Percentiles rank a stretch among this genome's conserved stretches.
These are phyloP conservation scores for Paracorniculantispora psalliotae DNA, from an alignment of 2,329 filamentous ascomycete genomes.

Conservation along the genomic window DNA sequence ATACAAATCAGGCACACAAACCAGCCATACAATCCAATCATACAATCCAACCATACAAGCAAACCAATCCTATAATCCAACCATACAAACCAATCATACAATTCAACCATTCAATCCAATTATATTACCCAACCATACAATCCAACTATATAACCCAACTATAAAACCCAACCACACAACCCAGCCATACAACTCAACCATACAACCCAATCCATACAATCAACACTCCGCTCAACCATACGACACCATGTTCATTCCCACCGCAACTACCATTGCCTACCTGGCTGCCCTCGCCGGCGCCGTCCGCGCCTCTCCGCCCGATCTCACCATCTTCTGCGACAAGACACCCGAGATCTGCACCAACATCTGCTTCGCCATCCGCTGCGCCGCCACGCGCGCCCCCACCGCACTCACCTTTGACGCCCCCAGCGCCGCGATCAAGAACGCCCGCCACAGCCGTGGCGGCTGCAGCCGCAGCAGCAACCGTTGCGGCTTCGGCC, in stretches of 20 bases:
- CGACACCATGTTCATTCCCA: too few species aligned
- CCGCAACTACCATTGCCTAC: background rate
- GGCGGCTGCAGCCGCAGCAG: background rate
- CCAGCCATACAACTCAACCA: too few species aligned
- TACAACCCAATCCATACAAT: too few species aligned
- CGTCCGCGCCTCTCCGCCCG: conserved; percentile 15
- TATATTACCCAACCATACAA: too few species aligned
- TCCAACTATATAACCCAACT: too few species aligned
- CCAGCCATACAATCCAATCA: too few species aligned
- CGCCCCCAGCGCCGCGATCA: background rate
- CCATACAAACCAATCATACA: too few species aligned
- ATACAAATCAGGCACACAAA: too few species aligned
- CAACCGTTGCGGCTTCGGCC: conserved; percentile 16
- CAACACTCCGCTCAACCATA: background rate
- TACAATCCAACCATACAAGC: too few species aligned
- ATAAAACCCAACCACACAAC: too few species aligned
- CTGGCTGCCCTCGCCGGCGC: background rate
- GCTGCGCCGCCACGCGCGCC: conserved; percentile 17
- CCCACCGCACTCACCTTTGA: conserved; percentile 16
- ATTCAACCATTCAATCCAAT: too few species aligned
- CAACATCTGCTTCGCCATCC: conserved; percentile 23
- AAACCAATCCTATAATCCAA: too few species aligned
- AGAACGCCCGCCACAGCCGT: conserved; percentile 13
- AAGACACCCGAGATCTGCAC: conserved; percentile 19
- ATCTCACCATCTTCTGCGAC: conserved; percentile 19